Evolutionary conservation across 768 basidiomycete genomes (phyloP).

Genomic region (Pulveroboletus sp.): DNA sequence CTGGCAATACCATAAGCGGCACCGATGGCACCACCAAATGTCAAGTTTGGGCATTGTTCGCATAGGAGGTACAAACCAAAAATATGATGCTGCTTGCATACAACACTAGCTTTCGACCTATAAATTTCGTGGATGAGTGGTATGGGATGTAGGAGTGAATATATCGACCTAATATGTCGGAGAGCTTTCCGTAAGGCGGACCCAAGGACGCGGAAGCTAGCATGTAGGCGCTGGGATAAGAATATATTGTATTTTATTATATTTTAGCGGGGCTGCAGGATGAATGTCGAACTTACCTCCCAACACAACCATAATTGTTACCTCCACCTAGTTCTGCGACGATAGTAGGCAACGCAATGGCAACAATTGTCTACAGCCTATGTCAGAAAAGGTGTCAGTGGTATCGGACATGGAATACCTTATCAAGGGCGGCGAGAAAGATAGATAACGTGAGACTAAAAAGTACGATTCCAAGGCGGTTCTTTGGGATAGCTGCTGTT

Average conservation of each 20-base stretch:
- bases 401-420: constrained; percentile 24
- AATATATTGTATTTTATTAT: not conserved
- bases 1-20: constrained; percentile 41
- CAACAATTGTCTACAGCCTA: constrained; percentile 39
- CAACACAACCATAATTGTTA: constrained; percentile 50
- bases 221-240: constrained; percentile 41
- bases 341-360: constrained; percentile 51
- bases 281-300: constrained; percentile 29
- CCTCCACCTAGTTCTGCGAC: constrained; percentile 43
- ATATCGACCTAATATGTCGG: constrained; percentile 36
- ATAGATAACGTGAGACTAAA: constrained; percentile 41
- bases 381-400: not conserved
- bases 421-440: constrained; percentile 50
- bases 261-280: not conserved
- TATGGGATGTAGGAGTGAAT: not conserved
- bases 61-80: constrained; percentile 23
- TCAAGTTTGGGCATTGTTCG: not conserved
- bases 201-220: constrained; percentile 41
- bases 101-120: constrained; percentile 38
- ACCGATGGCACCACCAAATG: constrained; percentile 36
- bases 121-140: not conserved
- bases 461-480: constrained; percentile 41
- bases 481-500: constrained; percentile 44
- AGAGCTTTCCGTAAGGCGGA: constrained; percentile 49
- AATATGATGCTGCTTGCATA: constrained; percentile 36